Base-by-base conservation (phyloP, 2,329 filamentous ascomycete genomes). In the Fusarium secorum region DNA sequence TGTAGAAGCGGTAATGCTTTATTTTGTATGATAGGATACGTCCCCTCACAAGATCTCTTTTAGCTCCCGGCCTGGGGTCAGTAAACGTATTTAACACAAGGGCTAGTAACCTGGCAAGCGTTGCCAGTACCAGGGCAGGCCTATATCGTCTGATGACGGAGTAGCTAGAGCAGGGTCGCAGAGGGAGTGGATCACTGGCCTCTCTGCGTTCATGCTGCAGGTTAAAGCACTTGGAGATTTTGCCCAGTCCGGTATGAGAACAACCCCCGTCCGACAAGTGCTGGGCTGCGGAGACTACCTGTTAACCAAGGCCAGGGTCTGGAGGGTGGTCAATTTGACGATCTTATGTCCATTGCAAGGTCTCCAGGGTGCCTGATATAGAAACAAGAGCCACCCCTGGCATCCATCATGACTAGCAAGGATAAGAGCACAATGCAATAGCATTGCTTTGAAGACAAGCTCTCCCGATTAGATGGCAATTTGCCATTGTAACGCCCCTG, bases 271-370 rank as follows among this genome's bases (percentile, higher is more conserved):
- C 68, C 60, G 56, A 66, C 69, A 57, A 66, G 66, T 72, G 64
- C 73, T 74, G 61, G 68, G 73, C 60, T 76, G 66, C 73, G 71
- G 75, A 76, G 74, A 76, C 73, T 82, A 82, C 77, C 81, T 79
- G 81, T 72, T 71, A 71, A 64, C 64, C 66, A 63, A 65, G 53
- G 64, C 67, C 66, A 74, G 74, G 70, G 81, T 80, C 79, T 81
- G 82, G 83, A 84, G 82, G 81, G 83, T 82, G 83, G 84, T 87
- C 86, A 87, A 87, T 85, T 86, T 85, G 85, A 81, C 80, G 83
- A 86, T 86, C 84, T 87, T 87, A 87, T 87, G 85, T 84, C 63
- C 44, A 67, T 67, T 51, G 64, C 83, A 85, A 85, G 81, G 81
- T 78, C 77, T 79, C 67, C 57, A 70, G 78, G 79, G 79, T 83